phyloP scores from a whole-genome alignment of 129 eudicot species.

The Flaveria sonorensis region DNA sequence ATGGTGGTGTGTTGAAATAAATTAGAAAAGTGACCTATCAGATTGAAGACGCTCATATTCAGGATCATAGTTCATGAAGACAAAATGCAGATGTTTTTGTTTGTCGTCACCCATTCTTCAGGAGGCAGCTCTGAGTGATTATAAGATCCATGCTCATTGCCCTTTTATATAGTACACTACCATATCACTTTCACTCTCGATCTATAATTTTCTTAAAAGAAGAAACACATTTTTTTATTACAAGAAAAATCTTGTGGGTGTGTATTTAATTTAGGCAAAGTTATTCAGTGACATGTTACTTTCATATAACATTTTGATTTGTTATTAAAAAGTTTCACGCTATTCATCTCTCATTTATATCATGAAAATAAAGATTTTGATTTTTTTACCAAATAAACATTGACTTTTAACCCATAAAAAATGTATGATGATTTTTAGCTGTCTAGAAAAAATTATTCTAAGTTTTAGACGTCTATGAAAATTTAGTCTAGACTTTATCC shows the following conservation, averaged over 20 bases:
- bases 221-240: neutral
- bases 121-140: constrained; percentile 23
- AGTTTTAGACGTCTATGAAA: too few relatives aligned
- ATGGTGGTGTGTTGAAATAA: neutral
- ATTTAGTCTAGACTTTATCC: too few relatives aligned
- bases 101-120: constrained; percentile 36
- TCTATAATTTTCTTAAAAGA: neutral
- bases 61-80: constrained; percentile 93
- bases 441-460: too few relatives aligned
- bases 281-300: neutral
- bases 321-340: neutral
- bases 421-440: too few relatives aligned
- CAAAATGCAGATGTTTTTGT: constrained; percentile 55
- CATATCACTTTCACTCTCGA: constrained; percentile 30
- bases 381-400: too few relatives aligned
- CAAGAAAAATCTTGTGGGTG: neutral
- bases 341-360: too few relatives aligned
- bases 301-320: neutral
- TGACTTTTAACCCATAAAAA: too few relatives aligned
- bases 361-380: too few relatives aligned
- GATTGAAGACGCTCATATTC: constrained; percentile 90
- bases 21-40: constrained; percentile 49
- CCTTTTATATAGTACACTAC: constrained; percentile 33
- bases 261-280: neutral
- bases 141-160: constrained; percentile 30